A percentile compares a stretch with the other conserved stretches of the same genome.
Conservation (phyloP, 345 rosid genomes). For the Boechera divaricarpa region DNA sequence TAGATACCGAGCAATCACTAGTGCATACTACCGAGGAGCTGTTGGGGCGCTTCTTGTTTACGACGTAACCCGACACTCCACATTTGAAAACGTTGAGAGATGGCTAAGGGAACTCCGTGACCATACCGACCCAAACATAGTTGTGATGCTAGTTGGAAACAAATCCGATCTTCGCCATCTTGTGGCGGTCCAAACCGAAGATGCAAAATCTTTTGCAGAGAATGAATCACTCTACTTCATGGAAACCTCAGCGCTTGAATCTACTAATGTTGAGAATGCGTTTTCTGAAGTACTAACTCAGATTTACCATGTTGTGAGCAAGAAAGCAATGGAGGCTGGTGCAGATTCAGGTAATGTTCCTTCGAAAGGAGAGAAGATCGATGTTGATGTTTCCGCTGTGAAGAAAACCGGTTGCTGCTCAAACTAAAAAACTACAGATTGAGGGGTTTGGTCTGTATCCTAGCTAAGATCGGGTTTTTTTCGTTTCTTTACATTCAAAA, state of each 20-base stretch:
- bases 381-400: slow-evolving; percentile 89
- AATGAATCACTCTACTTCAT: slow-evolving; percentile 86
- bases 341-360: slow-evolving; percentile 62
- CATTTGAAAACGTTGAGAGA: slow-evolving; percentile 88
- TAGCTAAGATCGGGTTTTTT: not conserved
- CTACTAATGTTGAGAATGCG: slow-evolving; percentile 88
- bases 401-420: slow-evolving; percentile 95
- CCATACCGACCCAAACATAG: slow-evolving; percentile 93
- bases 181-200: slow-evolving; percentile 83
- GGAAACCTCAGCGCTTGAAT: slow-evolving; percentile 93
- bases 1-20: slow-evolving; percentile 96
- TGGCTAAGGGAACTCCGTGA: slow-evolving; percentile 93
- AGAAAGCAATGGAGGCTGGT: slow-evolving; percentile 83
- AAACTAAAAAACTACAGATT: slow-evolving; percentile 47
- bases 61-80: slow-evolving; percentile 87
- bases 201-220: slow-evolving; percentile 80
- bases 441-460: slow-evolving; percentile 18
- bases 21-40: slow-evolving; percentile 95
- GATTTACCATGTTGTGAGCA: slow-evolving; percentile 81
- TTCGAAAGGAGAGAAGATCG: slow-evolving; percentile 86
- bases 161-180: slow-evolving; percentile 96
- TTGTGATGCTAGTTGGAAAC: slow-evolving; percentile 90
- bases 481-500: not conserved
- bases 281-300: slow-evolving; percentile 90
- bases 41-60: slow-evolving; percentile 91